Evolutionary conservation across 177 flowering plant species (phyloP).

Genomic region (Vitis hybrid): DNA sequence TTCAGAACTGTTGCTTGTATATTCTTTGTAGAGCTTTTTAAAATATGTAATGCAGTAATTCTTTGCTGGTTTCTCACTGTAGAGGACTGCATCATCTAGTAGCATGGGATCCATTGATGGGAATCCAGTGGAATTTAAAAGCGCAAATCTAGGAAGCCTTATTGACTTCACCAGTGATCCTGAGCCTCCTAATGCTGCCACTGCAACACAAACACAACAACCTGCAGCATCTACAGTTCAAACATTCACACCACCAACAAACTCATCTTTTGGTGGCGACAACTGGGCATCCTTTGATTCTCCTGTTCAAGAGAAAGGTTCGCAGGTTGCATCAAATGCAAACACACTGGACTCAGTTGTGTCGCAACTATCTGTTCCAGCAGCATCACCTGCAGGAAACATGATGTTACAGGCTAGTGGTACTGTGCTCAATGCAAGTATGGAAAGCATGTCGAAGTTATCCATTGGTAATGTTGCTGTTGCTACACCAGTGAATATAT

Average conservation of each 20-base stretch:
- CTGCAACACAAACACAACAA: neutral
- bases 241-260: neutral
- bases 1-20: no score
- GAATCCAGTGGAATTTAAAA: conserved; percentile 53
- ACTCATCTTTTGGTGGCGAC: neutral
- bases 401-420: no score
- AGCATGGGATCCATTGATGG: conserved; percentile 69
- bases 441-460: neutral
- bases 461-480: neutral
- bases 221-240: neutral
- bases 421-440: no score
- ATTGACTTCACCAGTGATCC: conserved; percentile 90
- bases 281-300: neutral
- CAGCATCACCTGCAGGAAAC: neutral
- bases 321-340: neutral
- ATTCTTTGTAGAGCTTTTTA: no score
- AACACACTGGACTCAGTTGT: neutral
- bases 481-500: neutral
- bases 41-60: neutral
- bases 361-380: neutral
- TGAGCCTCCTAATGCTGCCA: neutral
- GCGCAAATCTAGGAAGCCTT: conserved; percentile 55
- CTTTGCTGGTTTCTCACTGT: conserved; percentile 27
- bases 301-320: neutral
- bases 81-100: conserved; percentile 87